Conservation (phyloP, 2,329 filamentous ascomycete genomes). For the Trematosphaeria pertusa region DNA sequence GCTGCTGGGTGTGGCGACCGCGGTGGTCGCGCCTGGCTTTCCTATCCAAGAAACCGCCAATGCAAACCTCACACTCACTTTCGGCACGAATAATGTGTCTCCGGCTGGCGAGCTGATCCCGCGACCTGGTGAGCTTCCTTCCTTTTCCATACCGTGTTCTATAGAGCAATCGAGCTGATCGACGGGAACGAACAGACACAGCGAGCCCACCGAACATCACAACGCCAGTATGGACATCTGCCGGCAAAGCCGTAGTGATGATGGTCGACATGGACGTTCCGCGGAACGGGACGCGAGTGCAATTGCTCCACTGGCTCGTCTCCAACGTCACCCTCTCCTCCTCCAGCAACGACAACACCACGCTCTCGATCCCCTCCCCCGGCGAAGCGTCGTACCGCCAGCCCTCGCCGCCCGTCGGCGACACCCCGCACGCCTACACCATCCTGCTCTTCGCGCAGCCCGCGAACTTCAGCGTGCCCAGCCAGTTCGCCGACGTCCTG, state of each 20-base stretch:
- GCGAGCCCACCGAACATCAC: conserved; percentile 32
- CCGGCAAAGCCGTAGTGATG: conserved; percentile 28
- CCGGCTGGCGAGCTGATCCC: conserved; percentile 43
- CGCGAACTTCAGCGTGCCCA: conserved; percentile 33
- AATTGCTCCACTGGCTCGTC: conserved; percentile 43
- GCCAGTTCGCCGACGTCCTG: conserved; percentile 33
- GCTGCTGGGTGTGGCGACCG: conserved; percentile 16
- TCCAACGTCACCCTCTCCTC: conserved; percentile 34
- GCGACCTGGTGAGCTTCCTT: conserved; percentile 29
- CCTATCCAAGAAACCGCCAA: conserved; percentile 23
- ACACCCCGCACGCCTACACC: conserved; percentile 38
- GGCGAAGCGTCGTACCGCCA: conserved; percentile 32
- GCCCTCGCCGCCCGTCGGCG: conserved; percentile 38
- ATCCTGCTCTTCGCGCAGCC: conserved; percentile 38
- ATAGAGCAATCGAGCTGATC: background rate
- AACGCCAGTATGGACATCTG: conserved; percentile 21
- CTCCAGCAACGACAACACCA: conserved; percentile 8
- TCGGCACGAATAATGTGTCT: conserved; percentile 40
- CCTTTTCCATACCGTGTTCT: background rate
- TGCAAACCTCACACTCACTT: conserved; percentile 30
- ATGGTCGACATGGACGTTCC: conserved; percentile 45
- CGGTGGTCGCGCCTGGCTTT: conserved; percentile 39
- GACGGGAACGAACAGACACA: conserved; percentile 25
- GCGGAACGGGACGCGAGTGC: conserved; percentile 37
- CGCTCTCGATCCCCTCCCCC: conserved; percentile 19